phyloP scores from a whole-genome alignment of 805 yeast species.

The Osmozyma mogii region DNA sequence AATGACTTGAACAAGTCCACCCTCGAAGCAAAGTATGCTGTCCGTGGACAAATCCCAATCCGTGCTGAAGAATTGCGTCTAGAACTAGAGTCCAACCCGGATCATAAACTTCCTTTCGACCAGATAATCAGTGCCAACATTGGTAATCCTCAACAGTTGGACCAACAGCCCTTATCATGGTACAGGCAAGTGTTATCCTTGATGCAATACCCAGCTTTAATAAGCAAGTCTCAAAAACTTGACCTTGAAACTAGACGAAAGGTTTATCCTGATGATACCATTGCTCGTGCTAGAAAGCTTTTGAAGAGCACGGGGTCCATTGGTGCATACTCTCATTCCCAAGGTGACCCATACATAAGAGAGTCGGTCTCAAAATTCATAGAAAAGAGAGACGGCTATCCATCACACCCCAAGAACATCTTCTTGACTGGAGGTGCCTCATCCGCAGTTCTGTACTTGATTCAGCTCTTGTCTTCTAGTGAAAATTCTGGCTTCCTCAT shows the following conservation, averaged over 20 bases:
- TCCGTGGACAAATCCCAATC: slow-evolving; percentile 88
- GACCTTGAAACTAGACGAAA: slow-evolving; percentile 20
- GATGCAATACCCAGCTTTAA: slow-evolving; percentile 73
- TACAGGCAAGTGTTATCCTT: slow-evolving; percentile 85
- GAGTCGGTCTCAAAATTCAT: slow-evolving; percentile 78
- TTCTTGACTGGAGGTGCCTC: slow-evolving; percentile 94
- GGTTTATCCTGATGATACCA: slow-evolving; percentile 57
- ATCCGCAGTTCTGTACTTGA: slow-evolving; percentile 75
- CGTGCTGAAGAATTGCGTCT: slow-evolving; percentile 78
- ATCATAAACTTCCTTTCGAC: slow-evolving; percentile 63
- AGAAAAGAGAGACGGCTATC: slow-evolving; percentile 62
- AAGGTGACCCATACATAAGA: slow-evolving; percentile 72
- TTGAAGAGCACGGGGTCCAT: slow-evolving; percentile 66
- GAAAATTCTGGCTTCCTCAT: slow-evolving; percentile 71
- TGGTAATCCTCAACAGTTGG: slow-evolving; percentile 96
- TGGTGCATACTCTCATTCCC: slow-evolving; percentile 94
- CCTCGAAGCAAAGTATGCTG: slow-evolving; percentile 88
- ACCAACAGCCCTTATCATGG: slow-evolving; percentile 91
- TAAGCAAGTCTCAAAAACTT: slow-evolving; percentile 19
- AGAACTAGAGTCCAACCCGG: slow-evolving; percentile 38
- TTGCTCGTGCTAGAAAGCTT: slow-evolving; percentile 58
- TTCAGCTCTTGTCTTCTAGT: slow-evolving; percentile 63
- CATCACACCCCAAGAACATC: slow-evolving; percentile 60
- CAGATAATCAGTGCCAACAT: slow-evolving; percentile 84
- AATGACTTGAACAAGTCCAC: slow-evolving; percentile 65